phyloP scores from a whole-genome alignment of 495 filamentous ascomycete species.

The Penicillium arizonense region DNA sequence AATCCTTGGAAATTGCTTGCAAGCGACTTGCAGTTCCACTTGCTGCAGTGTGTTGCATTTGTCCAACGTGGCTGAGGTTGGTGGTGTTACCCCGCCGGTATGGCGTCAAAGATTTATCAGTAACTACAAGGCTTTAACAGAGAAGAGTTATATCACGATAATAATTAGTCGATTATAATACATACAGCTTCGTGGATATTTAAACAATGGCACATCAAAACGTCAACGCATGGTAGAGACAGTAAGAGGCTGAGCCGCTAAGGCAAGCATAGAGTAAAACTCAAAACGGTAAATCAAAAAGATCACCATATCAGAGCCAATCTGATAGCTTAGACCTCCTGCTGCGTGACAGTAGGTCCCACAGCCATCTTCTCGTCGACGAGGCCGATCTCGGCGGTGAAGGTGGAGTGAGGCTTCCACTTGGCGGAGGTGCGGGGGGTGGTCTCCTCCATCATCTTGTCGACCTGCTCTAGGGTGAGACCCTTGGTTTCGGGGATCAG shows the following conservation, averaged over 20 bases:
- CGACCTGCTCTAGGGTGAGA: constrained; percentile 85
- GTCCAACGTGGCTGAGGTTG: background rate
- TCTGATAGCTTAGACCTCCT: constrained; percentile 25
- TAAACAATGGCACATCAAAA: constrained; percentile 8
- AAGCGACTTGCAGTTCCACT: too few relatives aligned
- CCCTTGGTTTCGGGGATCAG: constrained; percentile 86
- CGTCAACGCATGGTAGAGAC: constrained; percentile 12
- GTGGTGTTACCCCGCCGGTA: background rate
- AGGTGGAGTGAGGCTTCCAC: constrained; percentile 75
- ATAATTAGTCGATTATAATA: constrained; percentile 12
- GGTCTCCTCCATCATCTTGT: constrained; percentile 86
- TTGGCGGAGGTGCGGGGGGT: constrained; percentile 72
- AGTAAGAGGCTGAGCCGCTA: background rate
- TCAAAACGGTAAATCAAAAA: background rate
- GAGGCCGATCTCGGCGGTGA: constrained; percentile 62
- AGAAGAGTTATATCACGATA: background rate
- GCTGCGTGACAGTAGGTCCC: constrained; percentile 29
- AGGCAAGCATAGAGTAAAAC: background rate
- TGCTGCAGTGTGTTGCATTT: background rate
- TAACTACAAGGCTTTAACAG: background rate
- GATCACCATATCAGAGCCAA: background rate
- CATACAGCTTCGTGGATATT: constrained; percentile 11
- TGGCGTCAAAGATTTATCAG: too few relatives aligned
- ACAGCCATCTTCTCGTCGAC: constrained; percentile 41
- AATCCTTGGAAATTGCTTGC: constrained; percentile 7